These are phyloP conservation scores for Quercus glauca DNA, from an alignment of 306 rosid species.

Conservation along the genomic window DNA sequence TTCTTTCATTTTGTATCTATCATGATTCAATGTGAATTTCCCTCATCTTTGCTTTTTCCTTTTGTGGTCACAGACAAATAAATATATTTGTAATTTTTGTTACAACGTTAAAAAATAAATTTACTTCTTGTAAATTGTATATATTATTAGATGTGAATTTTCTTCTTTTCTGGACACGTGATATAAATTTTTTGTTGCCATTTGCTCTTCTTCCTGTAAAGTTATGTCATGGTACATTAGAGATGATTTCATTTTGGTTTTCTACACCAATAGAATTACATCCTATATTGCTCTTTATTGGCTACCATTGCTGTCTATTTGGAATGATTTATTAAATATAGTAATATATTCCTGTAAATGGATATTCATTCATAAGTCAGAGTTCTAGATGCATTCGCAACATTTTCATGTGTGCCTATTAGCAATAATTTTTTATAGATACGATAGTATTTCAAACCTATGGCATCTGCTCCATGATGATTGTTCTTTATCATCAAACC, in stretches of 20 bases:
- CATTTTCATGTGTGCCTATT: neutral
- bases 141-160: neutral
- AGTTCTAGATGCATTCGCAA: neutral
- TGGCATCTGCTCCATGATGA: fast-evolving
- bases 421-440: neutral
- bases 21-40: neutral
- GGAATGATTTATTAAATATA: neutral
- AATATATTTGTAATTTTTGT: neutral
- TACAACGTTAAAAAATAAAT: neutral
- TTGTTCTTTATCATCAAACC: too few species aligned
- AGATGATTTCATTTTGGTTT: neutral
- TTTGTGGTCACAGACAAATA: neutral
- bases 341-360: neutral
- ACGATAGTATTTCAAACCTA: too few species aligned
- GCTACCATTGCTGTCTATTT: neutral
- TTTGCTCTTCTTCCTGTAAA: neutral
- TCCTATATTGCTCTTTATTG: neutral
- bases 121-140: neutral
- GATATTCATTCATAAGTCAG: neutral
- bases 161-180: neutral
- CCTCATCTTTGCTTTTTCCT: neutral
- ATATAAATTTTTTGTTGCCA: neutral
- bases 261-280: neutral
- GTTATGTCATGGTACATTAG: neutral
- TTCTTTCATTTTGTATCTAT: neutral